Evolutionary conservation across 2,329 filamentous ascomycete species (phyloP).

Genomic region (Rosellinia necatrix): DNA sequence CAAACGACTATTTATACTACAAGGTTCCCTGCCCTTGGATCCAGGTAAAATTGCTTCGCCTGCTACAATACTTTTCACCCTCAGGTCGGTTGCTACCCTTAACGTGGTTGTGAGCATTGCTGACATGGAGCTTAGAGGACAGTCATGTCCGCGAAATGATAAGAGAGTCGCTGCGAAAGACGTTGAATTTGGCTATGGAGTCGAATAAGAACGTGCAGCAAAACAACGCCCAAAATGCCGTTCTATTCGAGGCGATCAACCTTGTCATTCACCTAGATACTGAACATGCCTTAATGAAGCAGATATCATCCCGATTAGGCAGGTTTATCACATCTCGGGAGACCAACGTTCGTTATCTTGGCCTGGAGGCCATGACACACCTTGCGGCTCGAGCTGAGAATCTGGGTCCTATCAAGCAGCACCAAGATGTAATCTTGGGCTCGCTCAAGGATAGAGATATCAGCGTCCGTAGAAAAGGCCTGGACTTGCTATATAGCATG

Average conservation of each 20-base stretch:
- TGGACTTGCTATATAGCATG: conserved; percentile 99
- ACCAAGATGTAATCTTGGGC: conserved; percentile 93
- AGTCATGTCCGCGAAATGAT: conserved; percentile 90
- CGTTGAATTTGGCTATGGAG: conserved; percentile 89
- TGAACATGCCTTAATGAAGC: conserved; percentile 91
- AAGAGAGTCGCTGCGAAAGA: conserved; percentile 86
- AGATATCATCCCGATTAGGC: conserved; percentile 87
- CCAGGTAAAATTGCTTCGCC: conserved; percentile 87
- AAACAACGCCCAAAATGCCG: conserved; percentile 97
- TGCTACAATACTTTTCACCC: conserved; percentile 95
- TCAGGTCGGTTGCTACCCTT: conserved; percentile 69
- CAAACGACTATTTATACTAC: conserved; percentile 95
- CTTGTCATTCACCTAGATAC: conserved; percentile 97
- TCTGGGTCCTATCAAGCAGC: conserved; percentile 95
- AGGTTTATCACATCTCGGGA: conserved; percentile 97
- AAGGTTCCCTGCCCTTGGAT: conserved; percentile 99
- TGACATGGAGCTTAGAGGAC: conserved; percentile 67
- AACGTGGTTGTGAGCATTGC: conserved; percentile 9
- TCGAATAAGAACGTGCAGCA: conserved; percentile 98
- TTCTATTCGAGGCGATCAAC: conserved; percentile 98
- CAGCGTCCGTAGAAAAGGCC: conserved; percentile 91
- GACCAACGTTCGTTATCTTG: conserved; percentile 95
- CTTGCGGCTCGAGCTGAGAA: conserved; percentile 92
- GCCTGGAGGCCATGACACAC: conserved; percentile 97
- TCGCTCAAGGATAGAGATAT: conserved; percentile 96